Conservation (phyloP, 2,329 filamentous ascomycete species). For the Fusarium ramigenum region DNA sequence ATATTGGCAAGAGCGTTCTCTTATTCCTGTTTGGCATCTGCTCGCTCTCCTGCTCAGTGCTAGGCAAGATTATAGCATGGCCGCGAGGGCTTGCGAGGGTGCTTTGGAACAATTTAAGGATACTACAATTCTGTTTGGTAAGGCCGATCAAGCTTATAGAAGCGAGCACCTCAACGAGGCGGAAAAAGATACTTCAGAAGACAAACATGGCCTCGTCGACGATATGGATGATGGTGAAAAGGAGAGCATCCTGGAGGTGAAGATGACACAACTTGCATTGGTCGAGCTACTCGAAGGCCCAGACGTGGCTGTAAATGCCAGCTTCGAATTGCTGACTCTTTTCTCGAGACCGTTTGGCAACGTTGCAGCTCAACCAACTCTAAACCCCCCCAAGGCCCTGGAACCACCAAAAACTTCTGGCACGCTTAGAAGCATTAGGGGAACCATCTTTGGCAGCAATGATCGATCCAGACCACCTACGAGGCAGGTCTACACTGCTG, state of each 20-base stretch:
- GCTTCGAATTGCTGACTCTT: constrained; percentile 82
- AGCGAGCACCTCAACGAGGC: constrained; percentile 74
- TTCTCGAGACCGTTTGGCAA: constrained; percentile 82
- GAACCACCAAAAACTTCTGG: constrained; percentile 75
- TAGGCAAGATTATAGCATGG: constrained; percentile 83
- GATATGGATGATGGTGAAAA: constrained; percentile 87
- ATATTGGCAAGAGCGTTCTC: constrained; percentile 70
- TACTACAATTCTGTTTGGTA: constrained; percentile 74
- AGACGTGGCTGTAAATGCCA: constrained; percentile 86
- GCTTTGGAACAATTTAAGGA: constrained; percentile 91
- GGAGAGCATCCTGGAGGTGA: constrained; percentile 88
- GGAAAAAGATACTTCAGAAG: constrained; percentile 45
- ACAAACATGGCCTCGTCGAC: constrained; percentile 68
- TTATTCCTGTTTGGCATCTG: constrained; percentile 90
- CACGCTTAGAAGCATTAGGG: constrained; percentile 74
- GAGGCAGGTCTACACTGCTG: constrained; percentile 51
- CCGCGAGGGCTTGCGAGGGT: constrained; percentile 84
- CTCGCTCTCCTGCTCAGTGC: constrained; percentile 86
- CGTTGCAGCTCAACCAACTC: constrained; percentile 57
- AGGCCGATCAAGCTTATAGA: constrained; percentile 63
- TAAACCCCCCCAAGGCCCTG: constrained; percentile 53
- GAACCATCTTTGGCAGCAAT: constrained; percentile 79
- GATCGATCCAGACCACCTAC: constrained; percentile 56
- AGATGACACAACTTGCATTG: constrained; percentile 91
- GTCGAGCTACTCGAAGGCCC: constrained; percentile 86